Evolutionary conservation across 2,329 filamentous ascomycete genomes (phyloP).

Genomic region (Fusarium albosuccineum): DNA sequence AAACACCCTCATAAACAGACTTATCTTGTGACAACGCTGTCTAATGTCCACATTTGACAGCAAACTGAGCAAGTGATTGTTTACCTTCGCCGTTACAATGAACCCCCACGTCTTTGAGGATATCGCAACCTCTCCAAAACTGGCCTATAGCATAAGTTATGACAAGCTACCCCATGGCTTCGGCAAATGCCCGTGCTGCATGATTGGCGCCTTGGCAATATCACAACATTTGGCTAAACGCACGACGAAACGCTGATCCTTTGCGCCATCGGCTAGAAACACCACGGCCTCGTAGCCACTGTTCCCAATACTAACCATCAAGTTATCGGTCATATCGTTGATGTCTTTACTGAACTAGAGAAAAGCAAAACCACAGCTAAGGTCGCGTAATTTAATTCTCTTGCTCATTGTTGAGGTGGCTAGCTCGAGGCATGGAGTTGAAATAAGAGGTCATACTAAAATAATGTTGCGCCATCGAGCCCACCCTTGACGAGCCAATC

Average conservation of each 20-base stretch:
- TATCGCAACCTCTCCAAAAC: slow-evolving; percentile 1
- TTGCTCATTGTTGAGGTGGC: too few relatives aligned
- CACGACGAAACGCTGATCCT: slow-evolving; percentile 2
- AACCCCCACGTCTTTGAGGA: slow-evolving; percentile 2
- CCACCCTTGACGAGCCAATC: slow-evolving; percentile 5
- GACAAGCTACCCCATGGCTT: slow-evolving; percentile 1
- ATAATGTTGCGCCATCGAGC: slow-evolving; percentile 17
- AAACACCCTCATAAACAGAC: too few relatives aligned
- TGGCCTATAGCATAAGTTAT: not conserved
- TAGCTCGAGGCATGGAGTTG: not conserved
- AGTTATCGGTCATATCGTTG: too few relatives aligned
- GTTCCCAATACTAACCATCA: too few relatives aligned
- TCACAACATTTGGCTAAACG: slow-evolving; percentile 14
- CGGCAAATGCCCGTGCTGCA: not conserved
- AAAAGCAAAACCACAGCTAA: too few relatives aligned
- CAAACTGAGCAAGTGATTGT: too few relatives aligned
- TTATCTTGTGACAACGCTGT: too few relatives aligned
- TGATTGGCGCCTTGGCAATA: slow-evolving; percentile 7
- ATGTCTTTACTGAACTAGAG: too few relatives aligned
- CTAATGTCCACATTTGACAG: too few relatives aligned
- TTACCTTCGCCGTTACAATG: too few relatives aligned
- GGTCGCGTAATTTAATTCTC: too few relatives aligned
- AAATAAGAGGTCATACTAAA: slow-evolving; percentile 15
- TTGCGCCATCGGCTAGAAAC: slow-evolving; percentile 15
- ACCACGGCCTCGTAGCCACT: not conserved